These are phyloP conservation scores for Tylopilus balloui DNA, from an alignment of 768 basidiomycete species.

Conservation along the genomic window DNA sequence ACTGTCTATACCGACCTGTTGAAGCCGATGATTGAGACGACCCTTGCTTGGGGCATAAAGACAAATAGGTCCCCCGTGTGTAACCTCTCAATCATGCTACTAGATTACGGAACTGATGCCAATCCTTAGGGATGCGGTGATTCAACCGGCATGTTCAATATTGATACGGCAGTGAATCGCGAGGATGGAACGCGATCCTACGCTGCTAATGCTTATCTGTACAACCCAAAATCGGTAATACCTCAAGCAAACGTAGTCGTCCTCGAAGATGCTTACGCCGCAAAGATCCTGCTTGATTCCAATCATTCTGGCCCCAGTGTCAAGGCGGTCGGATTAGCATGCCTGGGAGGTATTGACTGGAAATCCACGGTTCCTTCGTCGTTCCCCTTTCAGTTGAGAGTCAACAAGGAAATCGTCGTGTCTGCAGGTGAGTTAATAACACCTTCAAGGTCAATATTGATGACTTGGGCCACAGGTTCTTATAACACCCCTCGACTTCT, in stretches of 20 bases:
- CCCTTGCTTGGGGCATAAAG: conserved; percentile 8
- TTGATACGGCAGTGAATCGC: conserved; percentile 17
- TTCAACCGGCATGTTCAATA: conserved; percentile 18
- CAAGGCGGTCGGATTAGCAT: conserved; percentile 10
- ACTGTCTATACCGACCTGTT: conserved; percentile 12
- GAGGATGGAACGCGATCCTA: conserved; percentile 14
- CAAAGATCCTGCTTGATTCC: conserved; percentile 11
- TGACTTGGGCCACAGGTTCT: conserved; percentile 2
- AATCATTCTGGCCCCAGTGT: background rate
- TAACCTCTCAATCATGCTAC: background rate
- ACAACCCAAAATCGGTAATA: conserved; percentile 1
- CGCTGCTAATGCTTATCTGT: conserved; percentile 17
- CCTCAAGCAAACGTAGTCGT: conserved; percentile 13
- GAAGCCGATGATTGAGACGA: conserved; percentile 10
- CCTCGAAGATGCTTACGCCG: conserved; percentile 6
- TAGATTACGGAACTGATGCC: background rate
- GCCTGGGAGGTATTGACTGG: conserved; percentile 14
- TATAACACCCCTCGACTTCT: conserved; percentile 19
- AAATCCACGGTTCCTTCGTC: background rate
- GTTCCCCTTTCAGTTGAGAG: background rate
- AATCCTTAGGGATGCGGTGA: conserved; percentile 6
- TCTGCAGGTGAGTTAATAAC: background rate
- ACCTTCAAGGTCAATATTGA: background rate
- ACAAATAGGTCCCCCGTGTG: conserved; percentile 13
- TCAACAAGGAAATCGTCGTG: background rate